Conservation (phyloP, 352 stramenopile genomes). For the Globisporangium canariense region DNA sequence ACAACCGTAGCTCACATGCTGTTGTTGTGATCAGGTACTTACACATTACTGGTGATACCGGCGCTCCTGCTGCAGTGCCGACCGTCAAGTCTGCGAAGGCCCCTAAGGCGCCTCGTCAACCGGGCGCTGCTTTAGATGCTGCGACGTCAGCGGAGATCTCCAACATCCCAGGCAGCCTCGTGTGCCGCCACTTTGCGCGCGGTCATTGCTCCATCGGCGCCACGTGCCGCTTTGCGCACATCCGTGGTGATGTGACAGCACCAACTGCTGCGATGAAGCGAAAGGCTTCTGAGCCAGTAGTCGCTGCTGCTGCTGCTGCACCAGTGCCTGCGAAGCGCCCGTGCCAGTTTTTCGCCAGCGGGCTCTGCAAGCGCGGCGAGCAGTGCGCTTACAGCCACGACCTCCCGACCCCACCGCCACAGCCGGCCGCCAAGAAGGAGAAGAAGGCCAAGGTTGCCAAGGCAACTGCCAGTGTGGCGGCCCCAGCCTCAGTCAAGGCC, state of each 20-base stretch:
- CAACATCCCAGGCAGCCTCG: conserved; percentile 25
- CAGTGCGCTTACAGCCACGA: conserved; percentile 47
- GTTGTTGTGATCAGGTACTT: not conserved
- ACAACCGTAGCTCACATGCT: not conserved
- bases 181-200: conserved; percentile 58
- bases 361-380: conserved; percentile 48
- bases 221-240: conserved; percentile 38
- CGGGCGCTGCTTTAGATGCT: conserved; percentile 1
- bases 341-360: conserved; percentile 51
- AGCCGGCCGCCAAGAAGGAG: not conserved
- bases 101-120: not conserved
- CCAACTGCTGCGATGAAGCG: conserved; percentile 4
- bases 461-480: conserved; percentile 7
- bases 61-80: not conserved
- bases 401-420: conserved; percentile 1
- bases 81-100: not conserved
- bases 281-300: not conserved
- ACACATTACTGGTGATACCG: not conserved
- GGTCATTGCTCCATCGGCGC: conserved; percentile 39
- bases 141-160: conserved; percentile 21
- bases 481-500: not conserved
- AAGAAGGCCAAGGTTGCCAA: conserved; percentile 10
- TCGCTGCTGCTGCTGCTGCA: not conserved
- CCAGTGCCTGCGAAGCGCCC: conserved; percentile 20
- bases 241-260: conserved; percentile 25